phyloP scores from a whole-genome alignment of 257 asterid species.

The Solanum dulcamara region DNA sequence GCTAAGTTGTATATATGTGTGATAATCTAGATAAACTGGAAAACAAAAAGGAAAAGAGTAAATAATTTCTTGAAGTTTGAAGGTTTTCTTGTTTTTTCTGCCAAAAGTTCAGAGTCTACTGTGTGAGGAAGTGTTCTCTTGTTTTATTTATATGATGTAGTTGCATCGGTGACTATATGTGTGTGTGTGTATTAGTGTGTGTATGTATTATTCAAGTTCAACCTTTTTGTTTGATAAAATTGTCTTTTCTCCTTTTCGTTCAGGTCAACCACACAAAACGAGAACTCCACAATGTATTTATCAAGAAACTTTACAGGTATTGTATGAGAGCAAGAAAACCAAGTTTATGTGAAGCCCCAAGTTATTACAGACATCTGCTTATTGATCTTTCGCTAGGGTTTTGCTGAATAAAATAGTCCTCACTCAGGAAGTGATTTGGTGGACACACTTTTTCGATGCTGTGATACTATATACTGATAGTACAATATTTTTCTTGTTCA shows the following conservation, averaged over 20 bases:
- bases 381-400: neutral
- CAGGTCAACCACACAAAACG: conserved; percentile 93
- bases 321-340: neutral
- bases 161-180: neutral
- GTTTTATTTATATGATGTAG: neutral
- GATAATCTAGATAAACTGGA: neutral
- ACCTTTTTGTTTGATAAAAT: neutral
- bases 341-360: neutral
- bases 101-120: neutral
- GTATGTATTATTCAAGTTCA: neutral
- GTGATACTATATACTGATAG: neutral
- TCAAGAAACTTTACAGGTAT: conserved; percentile 72
- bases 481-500: neutral
- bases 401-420: neutral
- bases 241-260: neutral
- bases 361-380: neutral
- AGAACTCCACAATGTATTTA: conserved; percentile 80
- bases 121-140: neutral
- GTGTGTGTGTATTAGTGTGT: neutral
- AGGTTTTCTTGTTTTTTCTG: neutral
- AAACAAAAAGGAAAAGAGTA: neutral
- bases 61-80: neutral
- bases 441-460: neutral
- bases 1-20: neutral
- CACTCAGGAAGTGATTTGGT: neutral